Evolutionary conservation across 352 stramenopile species (phyloP).

Genomic region (Phytopythium helicoides): DNA sequence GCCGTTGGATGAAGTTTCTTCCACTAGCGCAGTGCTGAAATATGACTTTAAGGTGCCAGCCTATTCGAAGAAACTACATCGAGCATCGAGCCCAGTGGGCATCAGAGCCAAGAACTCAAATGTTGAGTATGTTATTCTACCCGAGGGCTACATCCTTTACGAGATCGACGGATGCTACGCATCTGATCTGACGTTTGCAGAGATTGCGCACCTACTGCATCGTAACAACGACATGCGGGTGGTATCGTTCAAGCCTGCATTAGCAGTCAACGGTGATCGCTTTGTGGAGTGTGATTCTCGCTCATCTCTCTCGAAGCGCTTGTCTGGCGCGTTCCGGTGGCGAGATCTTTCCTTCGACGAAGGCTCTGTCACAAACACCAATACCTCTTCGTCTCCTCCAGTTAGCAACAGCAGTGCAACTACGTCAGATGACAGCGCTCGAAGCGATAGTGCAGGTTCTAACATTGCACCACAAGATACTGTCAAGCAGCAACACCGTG

Average conservation of each 20-base stretch:
- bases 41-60: slow-evolving; percentile 31
- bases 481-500: too few relatives aligned
- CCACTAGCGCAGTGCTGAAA: slow-evolving; percentile 50
- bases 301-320: slow-evolving; percentile 34
- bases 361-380: slow-evolving; percentile 3
- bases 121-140: slow-evolving; percentile 29
- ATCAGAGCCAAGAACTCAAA: not conserved
- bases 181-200: slow-evolving; percentile 45
- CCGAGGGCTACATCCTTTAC: slow-evolving; percentile 58
- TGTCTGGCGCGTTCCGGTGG: slow-evolving; percentile 55
- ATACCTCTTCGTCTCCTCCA: not conserved
- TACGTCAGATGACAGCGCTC: not conserved
- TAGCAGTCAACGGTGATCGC: slow-evolving; percentile 31
- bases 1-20: slow-evolving; percentile 45
- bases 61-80: slow-evolving; percentile 22
- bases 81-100: not conserved
- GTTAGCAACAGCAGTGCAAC: not conserved
- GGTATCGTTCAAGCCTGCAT: slow-evolving; percentile 59
- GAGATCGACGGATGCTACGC: slow-evolving; percentile 66
- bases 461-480: not conserved
- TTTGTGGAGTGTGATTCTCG: slow-evolving; percentile 9
- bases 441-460: not conserved
- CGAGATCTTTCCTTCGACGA: slow-evolving; percentile 9
- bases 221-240: slow-evolving; percentile 39
- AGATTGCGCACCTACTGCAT: slow-evolving; percentile 59